Conservation (phyloP, 2,329 filamentous ascomycete genomes). For the Cladosporium sp. region DNA sequence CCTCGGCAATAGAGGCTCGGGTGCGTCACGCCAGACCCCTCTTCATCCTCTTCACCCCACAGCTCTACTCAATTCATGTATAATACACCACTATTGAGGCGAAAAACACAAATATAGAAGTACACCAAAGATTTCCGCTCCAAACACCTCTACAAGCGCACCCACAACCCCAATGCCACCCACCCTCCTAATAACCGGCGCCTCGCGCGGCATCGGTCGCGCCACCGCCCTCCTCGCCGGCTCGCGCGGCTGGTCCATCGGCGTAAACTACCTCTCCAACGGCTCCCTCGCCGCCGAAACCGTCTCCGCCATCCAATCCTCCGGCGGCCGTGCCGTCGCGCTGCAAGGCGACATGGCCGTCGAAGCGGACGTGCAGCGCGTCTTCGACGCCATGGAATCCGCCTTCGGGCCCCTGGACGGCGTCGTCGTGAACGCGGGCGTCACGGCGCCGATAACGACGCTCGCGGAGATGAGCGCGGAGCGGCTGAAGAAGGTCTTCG, state of each 20-base stretch:
- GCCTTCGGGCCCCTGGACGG: constrained; percentile 19
- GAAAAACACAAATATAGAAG: neutral
- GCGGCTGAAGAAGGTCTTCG: constrained; percentile 19
- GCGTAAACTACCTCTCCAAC: constrained; percentile 22
- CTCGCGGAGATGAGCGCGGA: constrained; percentile 22
- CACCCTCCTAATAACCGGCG: constrained; percentile 23
- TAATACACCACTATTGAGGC: too few relatives aligned
- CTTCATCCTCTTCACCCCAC: too few relatives aligned
- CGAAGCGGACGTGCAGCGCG: constrained; percentile 19
- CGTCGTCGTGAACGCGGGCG: constrained; percentile 25
- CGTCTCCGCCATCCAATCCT: constrained; percentile 16
- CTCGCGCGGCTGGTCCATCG: constrained; percentile 22
- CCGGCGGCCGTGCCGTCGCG: constrained; percentile 17
- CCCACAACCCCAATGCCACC: neutral
- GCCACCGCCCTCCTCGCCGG: constrained; percentile 22
- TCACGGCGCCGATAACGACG: constrained; percentile 19
- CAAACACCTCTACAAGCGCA: neutral
- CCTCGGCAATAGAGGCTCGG: too few relatives aligned
- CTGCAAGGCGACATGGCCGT: constrained; percentile 19
- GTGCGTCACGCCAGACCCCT: too few relatives aligned
- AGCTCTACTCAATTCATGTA: too few relatives aligned
- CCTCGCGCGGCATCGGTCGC: constrained; percentile 21
- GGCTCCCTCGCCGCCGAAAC: constrained; percentile 16
- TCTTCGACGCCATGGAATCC: constrained; percentile 21
- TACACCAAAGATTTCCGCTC: neutral